Base-by-base conservation (phyloP, 2,329 filamentous ascomycete genomes). In the Esteya vermicola region DNA sequence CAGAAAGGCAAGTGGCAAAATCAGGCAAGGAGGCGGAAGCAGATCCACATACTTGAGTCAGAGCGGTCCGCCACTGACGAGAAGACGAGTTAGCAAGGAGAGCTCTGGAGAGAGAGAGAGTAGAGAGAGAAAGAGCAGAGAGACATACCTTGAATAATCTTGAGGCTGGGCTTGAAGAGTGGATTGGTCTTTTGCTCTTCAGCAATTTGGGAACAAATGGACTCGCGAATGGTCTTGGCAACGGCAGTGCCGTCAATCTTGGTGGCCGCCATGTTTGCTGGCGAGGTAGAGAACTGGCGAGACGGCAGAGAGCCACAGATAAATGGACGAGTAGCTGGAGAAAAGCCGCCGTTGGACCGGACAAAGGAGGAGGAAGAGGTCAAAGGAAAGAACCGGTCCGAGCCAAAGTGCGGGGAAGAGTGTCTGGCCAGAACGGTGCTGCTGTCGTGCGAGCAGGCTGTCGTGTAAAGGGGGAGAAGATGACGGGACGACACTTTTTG, bases 221-320 rank as follows among this genome's bases (percentile, higher is more conserved):
- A 72, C 65, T 88, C 84, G 46, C 91, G 81, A 57, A 96, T 94
- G 57, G 68, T 73, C 68, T 89, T 93, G 51, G 91, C 91, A 65
- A 96, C 86, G 58, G 85, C 85, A 42, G 81, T 94, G 67, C 91
- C 91, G 67, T 98, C 91, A 54, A 98, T 91, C 69, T 86, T 94
- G 53, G 72, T 75, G 50, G 85, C 89, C 51, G 77, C 75, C 88
- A 95, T 96, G 56, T 63, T 68, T 62, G 64, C 55, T 51, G 65
- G 51, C 47, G 71, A 75, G 50, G 62, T 62, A 32, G 63, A 61
- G 51, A 67, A 69, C 43, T 32, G 31, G n/a, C 47, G 34, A 14
- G 33, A 13, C 9, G 2, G 14, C 9, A n/a, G 31, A 18, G 34
- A 26, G 6, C 16, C 4, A n/a, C 22, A 8, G 3, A 14, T 19